Base-by-base conservation (phyloP, 768 basidiomycete species). In the Trametes coccinea region DNA sequence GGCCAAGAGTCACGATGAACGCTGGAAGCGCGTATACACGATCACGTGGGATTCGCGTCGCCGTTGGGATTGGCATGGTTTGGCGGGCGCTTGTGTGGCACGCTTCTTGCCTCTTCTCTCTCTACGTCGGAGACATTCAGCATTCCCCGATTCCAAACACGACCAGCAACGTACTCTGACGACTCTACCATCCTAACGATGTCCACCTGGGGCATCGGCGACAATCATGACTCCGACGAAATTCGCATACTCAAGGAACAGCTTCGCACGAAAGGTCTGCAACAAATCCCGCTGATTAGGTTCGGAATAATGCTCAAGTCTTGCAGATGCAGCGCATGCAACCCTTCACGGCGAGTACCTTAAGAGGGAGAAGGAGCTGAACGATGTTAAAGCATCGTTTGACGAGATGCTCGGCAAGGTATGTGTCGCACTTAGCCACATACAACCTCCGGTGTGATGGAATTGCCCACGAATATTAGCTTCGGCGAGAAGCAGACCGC, bases 401-500 rank as follows among this genome's bases (percentile, higher is more conserved):
- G 74, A 74, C 44, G 78, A 80, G 40, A 70, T 75, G 2, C 59
- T 78, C 45, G 62, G 71, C 22, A 79, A 79, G 75, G 78, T 78
- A 43, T 14, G 53, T 50, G 22, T 29, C 62, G 41, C 22, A 7
- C 2, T n/a, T 55, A 40, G 27, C 27, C 49, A 33, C 59, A 7
- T 34, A 9, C 13, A 41, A 5, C 27, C 4, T 29, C 22, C 50
- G 66, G 55, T 69, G 48, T 52, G 56, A 41, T 47, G 56, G 48
- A 11, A 41, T 31, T 29, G 9, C 10, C 55, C 33, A 11, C 41
- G 22, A 2, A 29, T 27, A 45, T 14, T 61, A 90, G 88, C 75
- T 90, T 52, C 79, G 78, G 46, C 70, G 73, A 56, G 88, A 90
- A 74, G 78, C 83, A 5, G 77, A 81, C 61, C 84, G 84, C 31